Conservation (phyloP, 768 basidiomycete species). For the Boletus huronensis region DNA sequence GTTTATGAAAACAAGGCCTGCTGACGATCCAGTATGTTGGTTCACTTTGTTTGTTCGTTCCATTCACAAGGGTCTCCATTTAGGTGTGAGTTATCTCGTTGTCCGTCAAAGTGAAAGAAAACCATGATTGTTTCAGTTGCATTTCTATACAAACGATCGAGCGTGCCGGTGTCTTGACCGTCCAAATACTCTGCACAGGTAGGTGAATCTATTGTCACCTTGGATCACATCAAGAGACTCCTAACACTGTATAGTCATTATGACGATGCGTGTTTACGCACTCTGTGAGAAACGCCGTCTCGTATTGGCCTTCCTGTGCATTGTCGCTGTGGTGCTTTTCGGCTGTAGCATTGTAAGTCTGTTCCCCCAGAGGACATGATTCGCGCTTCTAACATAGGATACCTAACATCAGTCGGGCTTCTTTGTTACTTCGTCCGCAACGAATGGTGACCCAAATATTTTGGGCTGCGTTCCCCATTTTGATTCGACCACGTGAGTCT, state of each 20-base stretch:
- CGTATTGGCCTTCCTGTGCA: constrained; percentile 3
- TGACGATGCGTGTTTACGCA: constrained; percentile 23
- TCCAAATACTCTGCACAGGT: constrained; percentile 13
- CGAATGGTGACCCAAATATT: too few species aligned
- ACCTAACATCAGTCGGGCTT: constrained; percentile 9
- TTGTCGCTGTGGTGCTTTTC: background rate
- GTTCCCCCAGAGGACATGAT: too few species aligned
- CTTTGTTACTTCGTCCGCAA: background rate
- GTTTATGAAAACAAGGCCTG: constrained; percentile 25
- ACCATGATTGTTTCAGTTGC: constrained; percentile 1
- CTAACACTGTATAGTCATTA: constrained; percentile 3
- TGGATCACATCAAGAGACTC: background rate
- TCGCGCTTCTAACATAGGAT: background rate
- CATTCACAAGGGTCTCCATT: background rate
- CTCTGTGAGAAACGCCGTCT: constrained; percentile 10
- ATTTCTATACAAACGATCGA: background rate
- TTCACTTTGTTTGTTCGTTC: too few species aligned
- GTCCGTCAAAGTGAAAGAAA: background rate
- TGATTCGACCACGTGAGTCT: constrained; percentile 1
- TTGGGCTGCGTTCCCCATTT: background rate
- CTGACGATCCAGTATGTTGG: background rate
- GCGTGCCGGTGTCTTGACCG: constrained; percentile 1
- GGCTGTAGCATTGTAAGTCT: constrained; percentile 7
- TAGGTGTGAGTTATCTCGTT: constrained; percentile 10
- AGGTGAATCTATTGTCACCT: background rate